Percentiles rank a stretch among this genome's conserved stretches.
These are phyloP conservation scores for Microthyrium microscopicum DNA, from an alignment of 2,329 filamentous ascomycete species.

Conservation along the genomic window DNA sequence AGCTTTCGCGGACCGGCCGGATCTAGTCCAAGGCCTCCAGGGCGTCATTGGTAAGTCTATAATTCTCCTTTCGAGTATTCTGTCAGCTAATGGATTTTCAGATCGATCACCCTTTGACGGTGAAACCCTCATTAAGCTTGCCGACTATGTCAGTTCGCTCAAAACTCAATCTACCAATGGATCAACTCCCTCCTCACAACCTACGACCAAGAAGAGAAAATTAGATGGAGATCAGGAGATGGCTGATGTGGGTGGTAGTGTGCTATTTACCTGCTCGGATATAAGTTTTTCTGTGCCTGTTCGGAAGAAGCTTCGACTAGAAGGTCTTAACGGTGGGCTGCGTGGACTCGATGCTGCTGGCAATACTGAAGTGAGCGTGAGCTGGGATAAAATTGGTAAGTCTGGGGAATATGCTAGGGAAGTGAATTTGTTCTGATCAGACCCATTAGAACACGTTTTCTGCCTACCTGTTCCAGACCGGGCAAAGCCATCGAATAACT, in stretches of 20 bases:
- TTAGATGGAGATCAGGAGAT: conserved; percentile 18
- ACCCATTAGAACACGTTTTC: conserved; percentile 34
- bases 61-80: no score
- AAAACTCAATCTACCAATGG: conserved; percentile 1
- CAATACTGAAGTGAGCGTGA: conserved; percentile 36
- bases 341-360: conserved; percentile 32
- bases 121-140: conserved; percentile 2
- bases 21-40: conserved; percentile 2
- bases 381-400: conserved; percentile 31
- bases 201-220: conserved; percentile 23
- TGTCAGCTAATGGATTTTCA: no score
- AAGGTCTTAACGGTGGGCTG: conserved; percentile 34
- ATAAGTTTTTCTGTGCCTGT: conserved; percentile 45
- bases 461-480: conserved; percentile 49
- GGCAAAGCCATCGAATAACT: conserved; percentile 44
- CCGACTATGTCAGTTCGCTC: conserved; percentile 4
- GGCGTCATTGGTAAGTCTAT: conserved; percentile 2
- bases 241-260: no score
- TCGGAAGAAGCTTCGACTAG: conserved; percentile 45
- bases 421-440: no score
- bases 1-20: conserved; percentile 4
- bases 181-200: no score
- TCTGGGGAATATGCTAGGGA: no score
- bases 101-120: conserved; percentile 3
- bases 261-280: conserved; percentile 24